Percentiles rank a stretch among this genome's conserved stretches.
Evolutionary conservation across 164 flowering plant species (phyloP).

Genomic region (Magnolia officinalis): DNA sequence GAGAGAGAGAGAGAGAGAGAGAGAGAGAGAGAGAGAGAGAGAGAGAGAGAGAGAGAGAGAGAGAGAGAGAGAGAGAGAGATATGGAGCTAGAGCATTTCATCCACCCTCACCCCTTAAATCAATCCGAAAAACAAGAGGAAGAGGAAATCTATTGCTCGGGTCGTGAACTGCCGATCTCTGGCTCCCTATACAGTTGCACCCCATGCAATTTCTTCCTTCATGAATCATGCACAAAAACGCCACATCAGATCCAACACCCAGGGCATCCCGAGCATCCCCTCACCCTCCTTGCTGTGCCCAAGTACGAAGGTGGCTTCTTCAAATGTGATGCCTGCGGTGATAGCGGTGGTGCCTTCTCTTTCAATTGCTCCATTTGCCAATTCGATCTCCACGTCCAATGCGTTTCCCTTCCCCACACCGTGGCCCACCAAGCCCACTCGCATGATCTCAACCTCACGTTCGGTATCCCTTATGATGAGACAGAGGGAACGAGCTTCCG

Average conservation of each 20-base stretch:
- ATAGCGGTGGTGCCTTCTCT: neutral
- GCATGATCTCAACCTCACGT: constrained; percentile 13
- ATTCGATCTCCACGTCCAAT: constrained; percentile 8
- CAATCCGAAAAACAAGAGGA: constrained; percentile 1
- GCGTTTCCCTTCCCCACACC: constrained; percentile 3
- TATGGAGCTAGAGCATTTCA: constrained; percentile 12
- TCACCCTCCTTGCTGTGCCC: neutral
- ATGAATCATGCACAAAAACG: neutral
- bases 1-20: neutral
- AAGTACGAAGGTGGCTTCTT: neutral
- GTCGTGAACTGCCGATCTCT: constrained; percentile 12
- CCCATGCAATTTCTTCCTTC: neutral
- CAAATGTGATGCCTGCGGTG: constrained; percentile 6
- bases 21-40: neutral
- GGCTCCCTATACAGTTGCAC: neutral
- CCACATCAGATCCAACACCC: constrained; percentile 1
- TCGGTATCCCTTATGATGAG: constrained; percentile 18
- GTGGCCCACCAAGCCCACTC: neutral
- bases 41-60: constrained; percentile 2
- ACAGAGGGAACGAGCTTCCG: constrained; percentile 12
- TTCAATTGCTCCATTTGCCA: constrained; percentile 2
- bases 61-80: too few species aligned
- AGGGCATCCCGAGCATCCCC: constrained; percentile 6
- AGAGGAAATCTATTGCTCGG: constrained; percentile 9
- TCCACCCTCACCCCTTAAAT: constrained; percentile 14